Conservation (phyloP, 163 green algal genomes). For the Scenedesmus sp. region DNA sequence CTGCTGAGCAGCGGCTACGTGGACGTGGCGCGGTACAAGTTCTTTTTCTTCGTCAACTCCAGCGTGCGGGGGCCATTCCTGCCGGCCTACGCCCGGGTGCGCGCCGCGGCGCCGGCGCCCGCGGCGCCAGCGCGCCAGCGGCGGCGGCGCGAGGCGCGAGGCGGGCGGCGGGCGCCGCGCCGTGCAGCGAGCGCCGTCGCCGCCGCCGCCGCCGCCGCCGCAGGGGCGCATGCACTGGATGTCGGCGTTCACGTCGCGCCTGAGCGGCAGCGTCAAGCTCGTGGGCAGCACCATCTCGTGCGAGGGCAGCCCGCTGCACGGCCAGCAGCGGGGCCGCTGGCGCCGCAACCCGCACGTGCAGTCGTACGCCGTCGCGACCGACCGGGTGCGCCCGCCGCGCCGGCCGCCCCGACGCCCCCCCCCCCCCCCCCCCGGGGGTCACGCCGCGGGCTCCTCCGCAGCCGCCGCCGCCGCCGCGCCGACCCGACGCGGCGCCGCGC, state of each 20-base stretch:
- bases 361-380: constrained; percentile 74
- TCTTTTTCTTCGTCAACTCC: constrained; percentile 59
- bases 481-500: too few species aligned
- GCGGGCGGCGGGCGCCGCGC: too few species aligned
- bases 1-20: constrained; percentile 11
- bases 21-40: constrained; percentile 28
- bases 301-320: constrained; percentile 67
- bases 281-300: constrained; percentile 79
- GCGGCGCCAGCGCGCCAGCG: background rate
- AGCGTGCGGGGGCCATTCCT: constrained; percentile 53
- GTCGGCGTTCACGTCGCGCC: constrained; percentile 58
- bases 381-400: constrained; percentile 49
- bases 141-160: background rate
- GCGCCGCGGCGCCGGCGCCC: background rate
- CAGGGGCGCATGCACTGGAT: constrained; percentile 73
- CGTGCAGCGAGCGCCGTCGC: too few species aligned
- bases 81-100: constrained; percentile 49
- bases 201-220: too few species aligned
- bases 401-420: too few species aligned
- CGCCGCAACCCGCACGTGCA: constrained; percentile 77
- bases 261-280: constrained; percentile 66
- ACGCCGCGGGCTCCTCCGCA: too few species aligned
- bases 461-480: too few species aligned
- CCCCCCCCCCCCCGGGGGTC: too few species aligned
- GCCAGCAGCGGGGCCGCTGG: constrained; percentile 61